Evolutionary conservation across 345 rosid species (phyloP), one percentile per base, ranked within the genome.

Genomic region (Eucalyptus curtisii): DNA sequence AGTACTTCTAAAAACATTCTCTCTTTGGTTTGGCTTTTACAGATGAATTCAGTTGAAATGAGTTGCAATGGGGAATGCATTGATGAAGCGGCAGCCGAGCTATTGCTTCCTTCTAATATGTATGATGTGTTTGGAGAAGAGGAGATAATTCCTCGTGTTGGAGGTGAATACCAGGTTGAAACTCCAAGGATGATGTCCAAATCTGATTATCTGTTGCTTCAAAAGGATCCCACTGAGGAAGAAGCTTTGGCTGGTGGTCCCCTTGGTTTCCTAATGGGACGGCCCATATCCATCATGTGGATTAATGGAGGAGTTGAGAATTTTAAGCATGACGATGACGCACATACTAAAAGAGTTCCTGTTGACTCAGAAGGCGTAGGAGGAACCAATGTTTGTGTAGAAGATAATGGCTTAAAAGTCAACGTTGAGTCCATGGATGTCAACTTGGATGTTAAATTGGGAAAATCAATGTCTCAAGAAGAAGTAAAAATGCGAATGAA

Each of bases 231-330:
- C 45, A 68, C 85, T 68, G 90, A 88, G 53, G 90, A 86, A 88
- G 87, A 33, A 66, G n/a, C 47, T n/a, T 16, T n/a, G 4, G 76
- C 50, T 47, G 84, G 88, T 71, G 84, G 87, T 87, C 79, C 90
- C 37, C 79, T 49, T 86, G 82, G 87, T 45, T 88, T 93, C 86
- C 76, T 88, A 82, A 89, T 91, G 52, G 97, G 96, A 64, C 87
- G 92, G 91, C 97, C 96, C 2, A 57, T 95, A 48, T 90, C 95
- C 50, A 79, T 93, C 79, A 93, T 88, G 92, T 94, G 96, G 97
- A 89, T 94, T 85, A 61, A 86, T 10, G 93, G 31, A 49, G 88
- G 88, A 87, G 90, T 80, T 33, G 90, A 87, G 61, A 85, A 66
- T 40, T 40, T 79, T 47, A 90, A 93, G 55, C 87, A 44, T 85